These are phyloP conservation scores for Dendrobium catenatum DNA, from an alignment of 106 monocot genomes.

Conservation along the genomic window DNA sequence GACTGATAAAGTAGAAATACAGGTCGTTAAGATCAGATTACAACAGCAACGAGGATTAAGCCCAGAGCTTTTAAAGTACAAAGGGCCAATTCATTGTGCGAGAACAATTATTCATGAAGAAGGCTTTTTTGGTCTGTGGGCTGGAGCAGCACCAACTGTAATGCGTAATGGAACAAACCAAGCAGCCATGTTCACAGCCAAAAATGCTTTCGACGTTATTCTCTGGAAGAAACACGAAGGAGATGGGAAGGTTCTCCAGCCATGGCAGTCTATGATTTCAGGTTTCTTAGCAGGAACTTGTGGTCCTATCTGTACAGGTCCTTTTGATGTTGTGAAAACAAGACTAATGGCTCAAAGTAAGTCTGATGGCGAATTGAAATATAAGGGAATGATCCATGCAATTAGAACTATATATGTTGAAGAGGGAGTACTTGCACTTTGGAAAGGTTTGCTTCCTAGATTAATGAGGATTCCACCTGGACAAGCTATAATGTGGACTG, in stretches of 20 bases:
- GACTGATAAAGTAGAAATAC: neutral
- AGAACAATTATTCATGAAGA: slow-evolving; percentile 72
- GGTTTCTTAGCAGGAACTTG: slow-evolving; percentile 89
- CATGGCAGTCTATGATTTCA: slow-evolving; percentile 97
- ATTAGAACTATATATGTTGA: slow-evolving; percentile 71
- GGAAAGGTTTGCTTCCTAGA: slow-evolving; percentile 91
- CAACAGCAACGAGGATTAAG: slow-evolving; percentile 86
- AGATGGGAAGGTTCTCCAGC: slow-evolving; percentile 73
- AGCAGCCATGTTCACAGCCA: slow-evolving; percentile 95
- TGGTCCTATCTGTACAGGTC: slow-evolving; percentile 85
- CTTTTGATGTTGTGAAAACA: slow-evolving; percentile 97
- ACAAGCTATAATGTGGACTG: slow-evolving; percentile 92
- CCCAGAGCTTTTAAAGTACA: slow-evolving; percentile 65
- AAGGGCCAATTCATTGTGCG: slow-evolving; percentile 86
- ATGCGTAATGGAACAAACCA: slow-evolving; percentile 98
- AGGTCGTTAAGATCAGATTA: slow-evolving; percentile 95
- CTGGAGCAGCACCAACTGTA: slow-evolving; percentile 84
- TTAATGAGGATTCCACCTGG: slow-evolving; percentile 98
- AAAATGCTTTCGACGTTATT: slow-evolving; percentile 64
- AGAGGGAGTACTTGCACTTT: slow-evolving; percentile 71
- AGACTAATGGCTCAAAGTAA: slow-evolving; percentile 87
- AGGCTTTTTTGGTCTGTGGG: slow-evolving; percentile 79
- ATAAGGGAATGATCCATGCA: slow-evolving; percentile 81
- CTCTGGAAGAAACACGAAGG: slow-evolving; percentile 95
- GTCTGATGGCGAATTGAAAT: slow-evolving; percentile 43